A percentile compares a stretch with the other conserved stretches of the same genome.
Evolutionary conservation across 768 basidiomycete species (phyloP).

Genomic region (Phylloporus sp.): DNA sequence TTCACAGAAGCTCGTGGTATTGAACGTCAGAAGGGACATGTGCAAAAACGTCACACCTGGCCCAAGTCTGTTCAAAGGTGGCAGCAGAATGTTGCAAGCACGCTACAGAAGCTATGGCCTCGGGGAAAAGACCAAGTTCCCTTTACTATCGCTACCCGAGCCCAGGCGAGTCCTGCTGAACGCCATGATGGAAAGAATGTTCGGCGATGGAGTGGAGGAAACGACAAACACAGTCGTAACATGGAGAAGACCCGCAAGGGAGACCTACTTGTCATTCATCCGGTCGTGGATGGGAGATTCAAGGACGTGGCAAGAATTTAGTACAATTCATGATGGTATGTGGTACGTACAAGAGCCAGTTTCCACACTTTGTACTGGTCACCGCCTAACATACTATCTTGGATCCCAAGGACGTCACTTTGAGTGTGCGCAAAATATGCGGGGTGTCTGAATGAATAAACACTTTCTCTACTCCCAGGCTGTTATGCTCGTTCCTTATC

Average conservation of each 20-base stretch:
- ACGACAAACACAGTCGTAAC: slow-evolving; percentile 5
- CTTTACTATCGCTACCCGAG: slow-evolving; percentile 52
- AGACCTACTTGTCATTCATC: slow-evolving; percentile 54
- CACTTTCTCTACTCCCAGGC: too few relatives aligned
- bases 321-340: slow-evolving; percentile 1
- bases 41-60: slow-evolving; percentile 2
- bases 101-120: slow-evolving; percentile 43
- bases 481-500: too few relatives aligned
- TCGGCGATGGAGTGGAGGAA: slow-evolving; percentile 31
- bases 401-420: too few relatives aligned
- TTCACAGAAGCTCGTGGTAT: neutral
- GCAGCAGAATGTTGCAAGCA: slow-evolving; percentile 43
- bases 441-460: too few relatives aligned
- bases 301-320: slow-evolving; percentile 43
- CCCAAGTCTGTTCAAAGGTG: slow-evolving; percentile 37
- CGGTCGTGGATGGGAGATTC: slow-evolving; percentile 59
- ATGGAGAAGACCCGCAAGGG: slow-evolving; percentile 28
- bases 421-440: too few relatives aligned
- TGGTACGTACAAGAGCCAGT: slow-evolving; percentile 1
- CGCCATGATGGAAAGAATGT: slow-evolving; percentile 55
- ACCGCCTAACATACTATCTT: too few relatives aligned
- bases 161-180: slow-evolving; percentile 77
- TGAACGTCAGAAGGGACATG: too few relatives aligned
- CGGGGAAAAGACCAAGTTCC: slow-evolving; percentile 51
- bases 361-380: too few relatives aligned